Conservation (phyloP, 345 rosid species). For the Eucalyptus regnans region DNA sequence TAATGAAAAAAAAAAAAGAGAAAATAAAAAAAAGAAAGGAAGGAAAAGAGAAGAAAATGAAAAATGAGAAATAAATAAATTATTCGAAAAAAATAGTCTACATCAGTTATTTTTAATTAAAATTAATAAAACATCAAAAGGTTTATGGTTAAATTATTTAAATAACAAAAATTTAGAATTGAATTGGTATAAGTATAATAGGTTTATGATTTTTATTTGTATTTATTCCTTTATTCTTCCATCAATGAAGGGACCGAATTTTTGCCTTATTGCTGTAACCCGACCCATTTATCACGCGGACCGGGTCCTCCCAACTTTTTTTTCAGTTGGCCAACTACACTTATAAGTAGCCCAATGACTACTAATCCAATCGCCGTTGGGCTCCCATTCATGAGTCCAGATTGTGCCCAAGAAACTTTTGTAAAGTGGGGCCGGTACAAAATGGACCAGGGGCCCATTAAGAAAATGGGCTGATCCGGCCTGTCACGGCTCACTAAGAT, state of each 20-base stretch:
- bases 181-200: accelerated
- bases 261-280: neutral
- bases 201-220: accelerated
- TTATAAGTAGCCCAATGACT: neutral
- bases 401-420: neutral
- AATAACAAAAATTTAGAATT: accelerated
- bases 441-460: neutral
- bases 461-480: neutral
- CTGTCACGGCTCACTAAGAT: neutral
- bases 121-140: too few species aligned
- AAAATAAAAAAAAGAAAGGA: too few species aligned
- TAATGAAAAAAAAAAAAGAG: neutral
- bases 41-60: too few species aligned
- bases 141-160: accelerated
- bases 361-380: neutral
- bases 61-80: too few species aligned
- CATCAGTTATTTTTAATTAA: accelerated
- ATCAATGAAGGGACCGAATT: neutral
- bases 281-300: neutral
- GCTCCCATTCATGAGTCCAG: neutral
- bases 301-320: neutral
- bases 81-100: too few species aligned
- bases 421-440: neutral
- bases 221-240: neutral
- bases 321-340: neutral